phyloP scores from a whole-genome alignment of 2,329 filamentous ascomycete species.

The Scytalidium lignicola region DNA sequence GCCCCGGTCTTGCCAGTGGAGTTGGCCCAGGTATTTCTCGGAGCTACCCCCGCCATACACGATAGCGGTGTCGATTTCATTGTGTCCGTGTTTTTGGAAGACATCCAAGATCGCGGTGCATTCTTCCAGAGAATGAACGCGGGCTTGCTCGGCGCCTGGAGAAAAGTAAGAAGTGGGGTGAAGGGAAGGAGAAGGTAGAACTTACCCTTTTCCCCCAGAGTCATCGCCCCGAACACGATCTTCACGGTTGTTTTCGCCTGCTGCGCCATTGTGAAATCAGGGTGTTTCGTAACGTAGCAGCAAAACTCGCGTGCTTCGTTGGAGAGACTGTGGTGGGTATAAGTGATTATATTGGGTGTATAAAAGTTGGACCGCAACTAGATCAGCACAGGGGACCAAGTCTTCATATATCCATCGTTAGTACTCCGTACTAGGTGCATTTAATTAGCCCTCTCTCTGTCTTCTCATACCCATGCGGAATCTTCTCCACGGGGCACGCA shows the following conservation, averaged over 20 bases:
- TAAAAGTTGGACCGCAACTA: no score
- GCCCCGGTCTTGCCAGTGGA: slow-evolving; percentile 58
- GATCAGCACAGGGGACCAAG: no score
- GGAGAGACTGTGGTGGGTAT: no score
- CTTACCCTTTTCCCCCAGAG: slow-evolving; percentile 16
- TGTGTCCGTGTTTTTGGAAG: slow-evolving; percentile 61
- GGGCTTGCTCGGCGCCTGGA: slow-evolving; percentile 21
- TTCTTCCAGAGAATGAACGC: slow-evolving; percentile 35
- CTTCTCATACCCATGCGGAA: no score
- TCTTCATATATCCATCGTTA: no score
- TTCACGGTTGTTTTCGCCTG: slow-evolving; percentile 2
- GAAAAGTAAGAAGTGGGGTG: not conserved
- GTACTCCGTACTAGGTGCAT: no score
- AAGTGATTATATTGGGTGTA: no score
- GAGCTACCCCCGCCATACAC: slow-evolving; percentile 59
- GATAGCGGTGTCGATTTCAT: slow-evolving; percentile 66
- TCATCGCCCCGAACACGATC: slow-evolving; percentile 29
- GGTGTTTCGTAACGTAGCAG: no score
- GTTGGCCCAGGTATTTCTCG: slow-evolving; percentile 55
- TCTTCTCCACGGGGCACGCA: no score
- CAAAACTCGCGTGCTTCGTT: no score
- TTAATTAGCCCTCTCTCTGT: no score
- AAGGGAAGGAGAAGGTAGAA: not conserved
- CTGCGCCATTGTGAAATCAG: not conserved
- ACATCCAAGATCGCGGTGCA: slow-evolving; percentile 57